Conservation (phyloP, 2,329 filamentous ascomycete species). For the Nigrospora oryzae region DNA sequence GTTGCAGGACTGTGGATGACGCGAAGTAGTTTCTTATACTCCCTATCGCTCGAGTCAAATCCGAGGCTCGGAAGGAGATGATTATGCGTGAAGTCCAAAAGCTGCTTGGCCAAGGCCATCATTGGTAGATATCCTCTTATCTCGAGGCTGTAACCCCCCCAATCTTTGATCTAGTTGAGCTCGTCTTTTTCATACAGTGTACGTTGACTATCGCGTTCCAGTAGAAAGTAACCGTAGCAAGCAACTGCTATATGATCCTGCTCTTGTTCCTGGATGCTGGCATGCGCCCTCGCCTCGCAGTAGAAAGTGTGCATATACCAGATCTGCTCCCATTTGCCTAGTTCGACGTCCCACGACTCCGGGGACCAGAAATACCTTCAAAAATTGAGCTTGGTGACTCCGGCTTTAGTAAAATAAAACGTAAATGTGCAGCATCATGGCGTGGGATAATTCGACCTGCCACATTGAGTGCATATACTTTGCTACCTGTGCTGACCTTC, state of each 20-base stretch:
- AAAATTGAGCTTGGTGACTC: constrained; percentile 1
- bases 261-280: not conserved
- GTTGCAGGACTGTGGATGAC: not conserved
- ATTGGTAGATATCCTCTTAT: not conserved
- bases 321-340: not conserved
- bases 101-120: constrained; percentile 1
- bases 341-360: not conserved
- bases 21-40: not conserved
- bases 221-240: not conserved
- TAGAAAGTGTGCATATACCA: constrained; percentile 2
- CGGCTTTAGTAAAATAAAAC: not conserved
- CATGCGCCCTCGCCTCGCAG: constrained; percentile 3
- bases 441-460: not conserved
- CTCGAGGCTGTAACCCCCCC: not conserved
- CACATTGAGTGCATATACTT: constrained; percentile 4
- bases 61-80: not conserved
- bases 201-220: not conserved
- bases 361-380: not conserved
- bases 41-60: no score
- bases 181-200: not conserved
- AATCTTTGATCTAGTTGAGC: not conserved
- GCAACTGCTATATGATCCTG: not conserved
- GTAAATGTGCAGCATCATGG: not conserved
- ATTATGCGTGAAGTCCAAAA: not conserved
- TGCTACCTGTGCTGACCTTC: constrained; percentile 3